Conservation (phyloP, 345 rosid genomes). For the Carallia pectinifolia region DNA sequence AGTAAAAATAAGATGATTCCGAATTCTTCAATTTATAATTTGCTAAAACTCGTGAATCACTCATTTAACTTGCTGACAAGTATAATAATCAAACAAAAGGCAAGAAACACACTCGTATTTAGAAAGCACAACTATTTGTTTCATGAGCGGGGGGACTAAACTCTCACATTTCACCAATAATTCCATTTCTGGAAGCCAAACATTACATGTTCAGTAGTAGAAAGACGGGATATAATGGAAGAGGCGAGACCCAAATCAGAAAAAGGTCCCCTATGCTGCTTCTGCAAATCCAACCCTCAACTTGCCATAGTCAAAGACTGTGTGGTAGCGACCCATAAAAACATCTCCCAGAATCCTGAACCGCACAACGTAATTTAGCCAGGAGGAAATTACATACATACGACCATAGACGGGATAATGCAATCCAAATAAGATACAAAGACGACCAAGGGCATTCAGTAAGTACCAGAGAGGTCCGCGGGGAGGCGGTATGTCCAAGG, state of each 20-base stretch:
- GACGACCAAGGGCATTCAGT: not conserved
- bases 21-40: too few species aligned
- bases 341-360: conserved; percentile 37
- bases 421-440: not conserved
- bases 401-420: not conserved
- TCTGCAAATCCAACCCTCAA: conserved; percentile 29
- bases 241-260: not conserved
- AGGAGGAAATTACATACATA: not conserved
- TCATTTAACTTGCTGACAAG: too few species aligned
- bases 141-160: not conserved
- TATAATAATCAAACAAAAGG: not conserved
- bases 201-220: not conserved
- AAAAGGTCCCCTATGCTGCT: conserved; percentile 20
- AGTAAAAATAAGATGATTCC: too few species aligned
- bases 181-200: not conserved
- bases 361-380: not conserved
- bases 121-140: not conserved
- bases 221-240: not conserved
- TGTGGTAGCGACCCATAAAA: conserved; percentile 38
- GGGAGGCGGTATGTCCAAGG: conserved; percentile 32
- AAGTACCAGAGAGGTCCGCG: conserved; percentile 35
- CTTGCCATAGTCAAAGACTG: conserved; percentile 29
- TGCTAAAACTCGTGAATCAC: too few species aligned
- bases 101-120: not conserved
- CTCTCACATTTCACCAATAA: not conserved